Percentiles rank a stretch among this genome's conserved stretches.
These are phyloP conservation scores for Crucihimalaya himalaica DNA, from an alignment of 345 rosid species.

Conservation along the genomic window DNA sequence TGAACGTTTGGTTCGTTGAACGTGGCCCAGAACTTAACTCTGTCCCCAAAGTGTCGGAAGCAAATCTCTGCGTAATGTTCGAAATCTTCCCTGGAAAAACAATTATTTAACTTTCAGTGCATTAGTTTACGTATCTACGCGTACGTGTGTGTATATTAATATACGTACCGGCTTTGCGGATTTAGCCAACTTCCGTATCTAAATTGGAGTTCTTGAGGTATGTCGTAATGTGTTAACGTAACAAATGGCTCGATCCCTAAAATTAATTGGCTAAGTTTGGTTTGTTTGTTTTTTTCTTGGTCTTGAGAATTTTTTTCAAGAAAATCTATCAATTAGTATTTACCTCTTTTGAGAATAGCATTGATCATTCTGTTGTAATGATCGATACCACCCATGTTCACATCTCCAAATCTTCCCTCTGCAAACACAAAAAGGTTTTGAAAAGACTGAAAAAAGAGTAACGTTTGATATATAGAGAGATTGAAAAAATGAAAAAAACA, in stretches of 20 bases:
- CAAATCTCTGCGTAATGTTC: slow-evolving; percentile 56
- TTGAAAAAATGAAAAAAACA: not conserved
- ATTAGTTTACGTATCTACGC: not conserved
- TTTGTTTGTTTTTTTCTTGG: not conserved
- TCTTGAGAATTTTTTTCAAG: not conserved
- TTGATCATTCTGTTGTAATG: slow-evolving; percentile 59
- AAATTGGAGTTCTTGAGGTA: slow-evolving; percentile 73
- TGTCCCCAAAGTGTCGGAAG: slow-evolving; percentile 58
- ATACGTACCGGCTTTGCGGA: slow-evolving; percentile 51
- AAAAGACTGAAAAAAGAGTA: not conserved
- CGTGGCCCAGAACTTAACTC: slow-evolving; percentile 62
- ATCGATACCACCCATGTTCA: slow-evolving; percentile 61
- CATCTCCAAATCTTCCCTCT: slow-evolving; percentile 73
- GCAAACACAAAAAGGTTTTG: not conserved
- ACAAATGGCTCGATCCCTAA: slow-evolving; percentile 81
- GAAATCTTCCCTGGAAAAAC: slow-evolving; percentile 59
- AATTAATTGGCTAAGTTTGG: slow-evolving; percentile 1
- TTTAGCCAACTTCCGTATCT: slow-evolving; percentile 79
- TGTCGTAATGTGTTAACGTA: slow-evolving; percentile 65
- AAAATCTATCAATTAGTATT: not conserved
- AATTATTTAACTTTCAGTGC: not conserved
- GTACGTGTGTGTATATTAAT: not conserved
- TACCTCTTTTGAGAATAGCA: slow-evolving; percentile 54
- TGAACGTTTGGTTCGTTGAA: slow-evolving; percentile 70
- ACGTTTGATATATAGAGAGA: not conserved